phyloP scores from a whole-genome alignment of 2,329 filamentous ascomycete genomes.

The Geosmithia morbida region DNA sequence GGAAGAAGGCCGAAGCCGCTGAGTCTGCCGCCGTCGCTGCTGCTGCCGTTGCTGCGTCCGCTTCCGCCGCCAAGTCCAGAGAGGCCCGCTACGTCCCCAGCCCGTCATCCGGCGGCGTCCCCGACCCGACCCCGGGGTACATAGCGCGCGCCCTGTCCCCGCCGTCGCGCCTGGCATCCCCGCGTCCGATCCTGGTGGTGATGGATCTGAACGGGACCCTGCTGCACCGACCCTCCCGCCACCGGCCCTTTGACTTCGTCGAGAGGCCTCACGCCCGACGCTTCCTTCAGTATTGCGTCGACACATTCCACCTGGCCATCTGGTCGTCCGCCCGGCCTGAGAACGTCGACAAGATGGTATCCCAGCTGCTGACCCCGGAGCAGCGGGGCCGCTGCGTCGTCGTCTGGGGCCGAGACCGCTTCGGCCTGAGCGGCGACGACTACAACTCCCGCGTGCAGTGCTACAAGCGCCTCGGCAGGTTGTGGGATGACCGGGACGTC shows the following conservation, averaged over 20 bases:
- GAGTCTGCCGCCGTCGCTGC: no score
- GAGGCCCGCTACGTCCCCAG: slow-evolving; percentile 8
- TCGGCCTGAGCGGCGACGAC: slow-evolving; percentile 50
- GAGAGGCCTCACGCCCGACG: slow-evolving; percentile 50
- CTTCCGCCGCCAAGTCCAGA: neutral
- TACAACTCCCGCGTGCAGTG: slow-evolving; percentile 64
- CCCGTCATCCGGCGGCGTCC: slow-evolving; percentile 38
- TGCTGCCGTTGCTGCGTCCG: no score
- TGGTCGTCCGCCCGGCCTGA: slow-evolving; percentile 75
- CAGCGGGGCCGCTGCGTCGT: slow-evolving; percentile 45
- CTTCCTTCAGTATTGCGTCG: slow-evolving; percentile 63
- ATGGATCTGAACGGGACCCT: slow-evolving; percentile 92
- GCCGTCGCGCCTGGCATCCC: slow-evolving; percentile 23
- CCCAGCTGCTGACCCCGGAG: slow-evolving; percentile 41
- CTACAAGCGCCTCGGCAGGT: slow-evolving; percentile 66
- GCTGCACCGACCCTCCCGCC: slow-evolving; percentile 50
- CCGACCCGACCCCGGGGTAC: slow-evolving; percentile 46
- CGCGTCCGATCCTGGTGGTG: slow-evolving; percentile 61
- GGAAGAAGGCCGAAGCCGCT: neutral
- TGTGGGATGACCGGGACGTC: slow-evolving; percentile 49
- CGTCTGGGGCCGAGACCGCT: slow-evolving; percentile 64
- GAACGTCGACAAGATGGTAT: slow-evolving; percentile 59
- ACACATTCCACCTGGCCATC: slow-evolving; percentile 66
- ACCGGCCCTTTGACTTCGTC: slow-evolving; percentile 35
- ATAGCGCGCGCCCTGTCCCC: slow-evolving; percentile 33